Percentiles rank a stretch among this genome's conserved stretches.
Conservation (phyloP, 1,139 yeast species). For the Magnusiomyces clavatus region DNA sequence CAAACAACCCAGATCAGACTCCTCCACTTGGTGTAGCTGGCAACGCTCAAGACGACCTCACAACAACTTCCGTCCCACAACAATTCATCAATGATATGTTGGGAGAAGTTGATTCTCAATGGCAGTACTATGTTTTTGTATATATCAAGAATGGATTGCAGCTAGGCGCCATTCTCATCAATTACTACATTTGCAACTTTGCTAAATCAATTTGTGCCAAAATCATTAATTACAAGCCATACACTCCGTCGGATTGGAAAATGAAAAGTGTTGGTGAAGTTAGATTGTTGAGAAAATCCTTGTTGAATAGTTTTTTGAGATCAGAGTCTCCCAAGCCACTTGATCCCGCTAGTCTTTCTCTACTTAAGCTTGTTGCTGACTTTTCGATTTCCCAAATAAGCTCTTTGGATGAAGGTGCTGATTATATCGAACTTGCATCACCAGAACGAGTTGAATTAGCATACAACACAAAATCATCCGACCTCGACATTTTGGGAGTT, state of each 20-base stretch:
- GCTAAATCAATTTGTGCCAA: slow-evolving; percentile 21
- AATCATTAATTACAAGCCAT: slow-evolving; percentile 12
- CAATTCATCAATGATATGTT: not conserved
- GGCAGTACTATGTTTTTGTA: slow-evolving; percentile 20
- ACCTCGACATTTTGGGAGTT: slow-evolving; percentile 39
- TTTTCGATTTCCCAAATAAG: slow-evolving; percentile 29
- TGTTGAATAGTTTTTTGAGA: slow-evolving; percentile 17
- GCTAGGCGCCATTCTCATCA: slow-evolving; percentile 28
- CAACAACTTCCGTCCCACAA: not conserved
- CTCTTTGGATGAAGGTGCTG: slow-evolving; percentile 39
- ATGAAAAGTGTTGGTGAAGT: slow-evolving; percentile 10
- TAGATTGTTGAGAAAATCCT: slow-evolving; percentile 20
- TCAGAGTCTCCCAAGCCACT: slow-evolving; percentile 17
- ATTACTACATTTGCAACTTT: slow-evolving; percentile 22
- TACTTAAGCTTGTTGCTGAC: slow-evolving; percentile 28
- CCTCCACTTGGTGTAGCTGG: not conserved
- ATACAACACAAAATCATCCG: slow-evolving; percentile 36
- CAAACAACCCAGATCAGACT: slow-evolving; percentile 5
- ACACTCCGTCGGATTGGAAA: too few species aligned
- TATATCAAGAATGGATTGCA: slow-evolving; percentile 23
- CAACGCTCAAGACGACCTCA: not conserved
- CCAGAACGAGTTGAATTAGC: slow-evolving; percentile 38
- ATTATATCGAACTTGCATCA: slow-evolving; percentile 37
- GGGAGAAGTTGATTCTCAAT: not conserved
- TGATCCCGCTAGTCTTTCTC: slow-evolving; percentile 8